A percentile compares a stretch with the other conserved stretches of the same genome.
Evolutionary conservation across 2,329 filamentous ascomycete species (phyloP).

Genomic region (Epichloe baconii): DNA sequence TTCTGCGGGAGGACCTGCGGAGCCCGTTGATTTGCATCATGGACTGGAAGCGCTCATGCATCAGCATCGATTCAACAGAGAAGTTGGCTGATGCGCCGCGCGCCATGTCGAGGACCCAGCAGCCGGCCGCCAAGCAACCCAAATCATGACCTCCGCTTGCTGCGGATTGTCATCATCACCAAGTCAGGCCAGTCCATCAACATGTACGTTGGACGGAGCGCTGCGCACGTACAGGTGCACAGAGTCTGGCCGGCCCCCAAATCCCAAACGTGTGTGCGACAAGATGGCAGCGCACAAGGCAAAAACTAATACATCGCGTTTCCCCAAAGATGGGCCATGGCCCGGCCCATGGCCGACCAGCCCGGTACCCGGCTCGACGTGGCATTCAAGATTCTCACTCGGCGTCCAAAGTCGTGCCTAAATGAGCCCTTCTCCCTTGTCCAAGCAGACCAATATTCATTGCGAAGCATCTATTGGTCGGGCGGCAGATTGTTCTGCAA

Average conservation of each 20-base stretch:
- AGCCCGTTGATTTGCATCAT: background rate
- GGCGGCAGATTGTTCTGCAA: too few relatives aligned
- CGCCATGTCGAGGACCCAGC: background rate
- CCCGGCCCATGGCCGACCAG: too few relatives aligned
- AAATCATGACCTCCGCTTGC: background rate
- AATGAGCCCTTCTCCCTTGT: too few relatives aligned
- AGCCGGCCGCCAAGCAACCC: too few relatives aligned
- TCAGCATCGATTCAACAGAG: background rate
- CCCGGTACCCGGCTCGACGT: too few relatives aligned
- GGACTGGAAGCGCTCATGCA: background rate
- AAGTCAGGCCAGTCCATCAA: background rate
- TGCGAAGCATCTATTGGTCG: too few relatives aligned
- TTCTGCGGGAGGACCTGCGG: constrained; percentile 2
- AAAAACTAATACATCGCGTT: too few relatives aligned
- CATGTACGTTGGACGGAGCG: background rate
- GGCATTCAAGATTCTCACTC: too few relatives aligned
- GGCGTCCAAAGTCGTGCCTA: too few relatives aligned
- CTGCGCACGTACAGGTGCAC: background rate
- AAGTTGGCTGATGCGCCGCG: background rate
- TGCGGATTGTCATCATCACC: background rate
- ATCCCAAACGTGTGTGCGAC: background rate
- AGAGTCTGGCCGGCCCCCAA: background rate
- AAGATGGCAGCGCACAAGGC: background rate
- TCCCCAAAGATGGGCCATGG: too few relatives aligned
- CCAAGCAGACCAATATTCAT: too few relatives aligned